These are phyloP conservation scores for Tuber indicum DNA, from an alignment of 495 filamentous ascomycete genomes.

Conservation along the genomic window DNA sequence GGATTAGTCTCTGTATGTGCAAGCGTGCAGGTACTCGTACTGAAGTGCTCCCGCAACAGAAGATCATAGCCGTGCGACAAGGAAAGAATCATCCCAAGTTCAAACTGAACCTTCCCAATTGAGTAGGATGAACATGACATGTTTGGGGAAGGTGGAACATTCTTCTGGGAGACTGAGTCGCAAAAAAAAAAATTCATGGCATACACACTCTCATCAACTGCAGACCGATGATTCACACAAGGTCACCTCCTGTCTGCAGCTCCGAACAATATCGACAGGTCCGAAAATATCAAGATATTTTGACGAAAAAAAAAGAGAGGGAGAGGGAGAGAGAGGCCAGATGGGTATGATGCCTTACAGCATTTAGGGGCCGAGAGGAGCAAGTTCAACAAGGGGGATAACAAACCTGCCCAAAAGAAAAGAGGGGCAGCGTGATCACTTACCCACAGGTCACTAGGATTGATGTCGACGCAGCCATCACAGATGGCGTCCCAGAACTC, in stretches of 20 bases:
- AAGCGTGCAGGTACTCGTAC: slow-evolving; percentile 26
- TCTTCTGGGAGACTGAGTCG: slow-evolving; percentile 7
- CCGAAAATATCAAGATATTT: slow-evolving; percentile 14
- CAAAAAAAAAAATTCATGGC: slow-evolving; percentile 26
- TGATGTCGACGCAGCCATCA: slow-evolving; percentile 31
- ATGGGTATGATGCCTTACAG: slow-evolving; percentile 19
- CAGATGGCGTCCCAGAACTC: slow-evolving; percentile 38
- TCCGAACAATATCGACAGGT: slow-evolving; percentile 13
- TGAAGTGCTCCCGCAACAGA: slow-evolving; percentile 3
- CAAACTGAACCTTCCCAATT: slow-evolving; percentile 23
- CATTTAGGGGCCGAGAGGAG: slow-evolving; percentile 19
- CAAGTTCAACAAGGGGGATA: slow-evolving; percentile 20
- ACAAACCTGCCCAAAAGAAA: neutral
- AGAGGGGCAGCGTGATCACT: slow-evolving; percentile 30
- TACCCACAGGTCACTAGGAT: slow-evolving; percentile 40
- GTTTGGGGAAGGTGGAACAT: slow-evolving; percentile 9
- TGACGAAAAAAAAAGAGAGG: neutral
- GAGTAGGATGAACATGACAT: slow-evolving; percentile 15
- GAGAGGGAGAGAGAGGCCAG: neutral
- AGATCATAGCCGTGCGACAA: slow-evolving; percentile 7
- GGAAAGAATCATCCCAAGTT: slow-evolving; percentile 13
- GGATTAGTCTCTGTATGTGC: slow-evolving; percentile 27
- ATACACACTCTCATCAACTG: slow-evolving; percentile 16
- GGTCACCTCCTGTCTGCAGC: slow-evolving; percentile 6
- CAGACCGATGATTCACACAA: slow-evolving; percentile 20